A percentile compares a stretch with the other conserved stretches of the same genome.
These are phyloP conservation scores for Daldinia decipiens DNA, from an alignment of 495 filamentous ascomycete genomes.

Conservation along the genomic window DNA sequence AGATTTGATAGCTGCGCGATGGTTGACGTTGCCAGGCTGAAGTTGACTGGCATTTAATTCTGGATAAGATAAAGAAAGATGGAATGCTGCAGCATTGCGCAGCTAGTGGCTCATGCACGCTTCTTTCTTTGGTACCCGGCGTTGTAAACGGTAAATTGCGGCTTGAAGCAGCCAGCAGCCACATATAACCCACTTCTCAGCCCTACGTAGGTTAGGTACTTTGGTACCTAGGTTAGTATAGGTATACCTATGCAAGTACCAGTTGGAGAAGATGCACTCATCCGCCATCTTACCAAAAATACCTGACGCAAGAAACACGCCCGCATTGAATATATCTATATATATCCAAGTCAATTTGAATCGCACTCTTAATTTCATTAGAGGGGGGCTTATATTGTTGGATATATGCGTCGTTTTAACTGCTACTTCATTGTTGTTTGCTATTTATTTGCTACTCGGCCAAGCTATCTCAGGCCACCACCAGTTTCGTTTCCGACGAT, in stretches of 20 bases:
- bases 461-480: slow-evolving; percentile 6
- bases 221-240: too few relatives aligned
- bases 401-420: slow-evolving; percentile 1
- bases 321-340: background rate
- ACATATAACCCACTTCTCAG: slow-evolving; percentile 18
- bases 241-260: background rate
- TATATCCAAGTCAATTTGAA: slow-evolving; percentile 9
- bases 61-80: slow-evolving; percentile 17
- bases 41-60: slow-evolving; percentile 3
- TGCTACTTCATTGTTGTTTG: background rate
- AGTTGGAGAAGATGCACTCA: slow-evolving; percentile 1
- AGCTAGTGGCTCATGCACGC: slow-evolving; percentile 13
- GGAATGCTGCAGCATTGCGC: slow-evolving; percentile 2
- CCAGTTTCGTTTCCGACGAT: background rate
- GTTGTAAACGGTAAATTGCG: background rate
- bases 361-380: background rate
- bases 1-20: background rate
- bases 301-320: background rate
- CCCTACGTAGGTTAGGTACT: slow-evolving; percentile 5
- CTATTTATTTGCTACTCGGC: background rate
- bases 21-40: background rate
- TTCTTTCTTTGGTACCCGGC: too few relatives aligned
- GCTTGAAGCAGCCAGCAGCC: slow-evolving; percentile 14
- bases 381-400: background rate
- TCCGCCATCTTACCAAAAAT: background rate